A percentile compares a stretch with the other conserved stretches of the same genome.
phyloP scores from a whole-genome alignment of 306 rosid genomes.

The Vigna unguiculata region DNA sequence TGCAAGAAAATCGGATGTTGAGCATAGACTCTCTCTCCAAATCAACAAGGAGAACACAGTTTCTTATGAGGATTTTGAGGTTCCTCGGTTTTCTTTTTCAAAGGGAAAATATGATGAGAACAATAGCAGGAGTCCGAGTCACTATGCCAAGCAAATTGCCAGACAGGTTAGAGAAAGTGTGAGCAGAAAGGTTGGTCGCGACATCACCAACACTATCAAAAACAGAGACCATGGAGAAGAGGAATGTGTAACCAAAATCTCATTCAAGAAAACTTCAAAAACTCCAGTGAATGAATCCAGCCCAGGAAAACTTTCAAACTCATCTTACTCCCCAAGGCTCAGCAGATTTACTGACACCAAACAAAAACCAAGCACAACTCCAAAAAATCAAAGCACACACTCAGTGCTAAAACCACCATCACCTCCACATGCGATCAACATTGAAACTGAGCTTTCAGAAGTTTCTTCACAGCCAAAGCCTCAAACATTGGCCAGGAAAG shows the following conservation, averaged over 20 bases:
- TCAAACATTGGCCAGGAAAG: slow-evolving; percentile 38
- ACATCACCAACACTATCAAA: slow-evolving; percentile 74
- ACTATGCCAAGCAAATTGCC: slow-evolving; percentile 79
- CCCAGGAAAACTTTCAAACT: slow-evolving; percentile 51
- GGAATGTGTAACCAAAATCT: slow-evolving; percentile 52
- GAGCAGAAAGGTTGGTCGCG: slow-evolving; percentile 71
- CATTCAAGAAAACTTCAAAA: slow-evolving; percentile 53
- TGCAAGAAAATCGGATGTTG: slow-evolving; percentile 72
- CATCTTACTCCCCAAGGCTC: slow-evolving; percentile 55
- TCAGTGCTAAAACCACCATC: slow-evolving; percentile 40
- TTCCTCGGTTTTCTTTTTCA: slow-evolving; percentile 57
- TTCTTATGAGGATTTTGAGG: slow-evolving; percentile 54
- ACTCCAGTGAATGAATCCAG: slow-evolving; percentile 48
- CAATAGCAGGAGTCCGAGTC: slow-evolving; percentile 60
- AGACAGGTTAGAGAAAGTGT: slow-evolving; percentile 79
- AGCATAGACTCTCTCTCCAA: slow-evolving; percentile 85
- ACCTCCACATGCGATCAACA: slow-evolving; percentile 38
- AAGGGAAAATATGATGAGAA: slow-evolving; percentile 59
- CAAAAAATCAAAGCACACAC: slow-evolving; percentile 54
- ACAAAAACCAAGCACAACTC: slow-evolving; percentile 45
- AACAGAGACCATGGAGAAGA: slow-evolving; percentile 56
- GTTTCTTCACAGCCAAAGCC: slow-evolving; percentile 53
- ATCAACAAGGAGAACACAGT: slow-evolving; percentile 74
- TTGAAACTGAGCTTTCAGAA: slow-evolving; percentile 45
- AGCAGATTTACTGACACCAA: slow-evolving; percentile 62